Percentiles rank a stretch among this genome's conserved stretches.
Conservation (phyloP, 2,329 filamentous ascomycete species). For the Fusarium marasasianum region DNA sequence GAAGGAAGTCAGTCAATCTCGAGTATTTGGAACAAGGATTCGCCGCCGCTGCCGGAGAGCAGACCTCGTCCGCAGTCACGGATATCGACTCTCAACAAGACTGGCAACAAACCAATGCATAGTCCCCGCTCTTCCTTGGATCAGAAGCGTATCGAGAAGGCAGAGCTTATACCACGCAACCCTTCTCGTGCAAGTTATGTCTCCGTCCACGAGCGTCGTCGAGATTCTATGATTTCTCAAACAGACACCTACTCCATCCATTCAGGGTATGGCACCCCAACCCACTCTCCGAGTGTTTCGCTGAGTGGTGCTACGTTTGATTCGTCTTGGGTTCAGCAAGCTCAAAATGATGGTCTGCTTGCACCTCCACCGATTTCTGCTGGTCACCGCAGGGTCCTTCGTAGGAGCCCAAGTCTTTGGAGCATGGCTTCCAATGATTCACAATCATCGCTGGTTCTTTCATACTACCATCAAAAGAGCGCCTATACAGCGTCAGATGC, state of each 20-base stretch:
- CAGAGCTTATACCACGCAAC: slow-evolving; percentile 48
- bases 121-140: slow-evolving; percentile 4
- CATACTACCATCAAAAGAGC: slow-evolving; percentile 59
- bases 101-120: slow-evolving; percentile 5
- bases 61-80: slow-evolving; percentile 43
- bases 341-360: slow-evolving; percentile 21
- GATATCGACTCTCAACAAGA: slow-evolving; percentile 19
- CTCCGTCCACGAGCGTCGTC: slow-evolving; percentile 60
- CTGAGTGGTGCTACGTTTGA: slow-evolving; percentile 40
- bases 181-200: slow-evolving; percentile 60
- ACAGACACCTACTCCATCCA: slow-evolving; percentile 65
- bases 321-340: slow-evolving; percentile 31
- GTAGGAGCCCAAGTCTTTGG: slow-evolving; percentile 65
- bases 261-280: slow-evolving; percentile 54
- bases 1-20: slow-evolving; percentile 59
- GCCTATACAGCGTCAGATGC: slow-evolving; percentile 60
- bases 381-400: slow-evolving; percentile 38
- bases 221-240: slow-evolving; percentile 65
- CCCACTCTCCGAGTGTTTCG: slow-evolving; percentile 54
- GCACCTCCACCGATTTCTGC: slow-evolving; percentile 35
- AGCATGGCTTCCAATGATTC: slow-evolving; percentile 67
- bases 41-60: slow-evolving; percentile 35
- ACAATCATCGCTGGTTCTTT: slow-evolving; percentile 62
- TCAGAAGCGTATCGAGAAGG: slow-evolving; percentile 28
- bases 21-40: slow-evolving; percentile 61